Evolutionary conservation across 345 rosid species (phyloP), one percentile per base, ranked within the genome.

Genomic region (Eucalyptus caleyi): DNA sequence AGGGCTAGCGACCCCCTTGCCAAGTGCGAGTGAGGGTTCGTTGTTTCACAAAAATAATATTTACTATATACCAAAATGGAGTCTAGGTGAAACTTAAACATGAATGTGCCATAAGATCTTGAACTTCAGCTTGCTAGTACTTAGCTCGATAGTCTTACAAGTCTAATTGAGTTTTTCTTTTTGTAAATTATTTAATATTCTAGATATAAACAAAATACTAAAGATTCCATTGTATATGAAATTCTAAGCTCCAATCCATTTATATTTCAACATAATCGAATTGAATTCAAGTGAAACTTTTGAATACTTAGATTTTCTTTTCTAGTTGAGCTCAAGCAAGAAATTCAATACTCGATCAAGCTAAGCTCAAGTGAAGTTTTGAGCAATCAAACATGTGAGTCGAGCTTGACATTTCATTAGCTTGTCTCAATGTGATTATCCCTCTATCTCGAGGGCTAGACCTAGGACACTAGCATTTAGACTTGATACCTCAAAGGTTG

Each of bases 51-150:
- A 0, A 8, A 54, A 54, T 16, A 54, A 54, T 4, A 21, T 0
- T 54, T 54, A 19, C 26, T 1, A 19, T 21, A 8, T 54, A 2
- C 6, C 30, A 56, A 56, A 24, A 0, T 24, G 11, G 62, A 56
- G 3, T 56, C 11, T 56, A 56, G 27, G 62, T 56, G 30, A 56
- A 24, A 56, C 14, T 23, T 56, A 56, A 56, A 56, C 30, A 56
- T 23, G 27, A 24, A 9, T 56, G 14, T 10, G 62, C 14, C 30
- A 59, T 10, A 24, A 0, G 1, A 59, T 24, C 27, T 5, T 26
- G 1, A 59, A 24, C 62, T 59, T 24, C 0, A 4, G 1, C 30
- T 24, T 0, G 1, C 62, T 1, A 10, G 0, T 24, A 56, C 30
- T 56, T 10, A 9, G 62, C 3, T 56, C 14, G 0, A 24, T 59